A percentile compares a stretch with the other conserved stretches of the same genome.
phyloP scores from a whole-genome alignment of 1,139 yeast species.

The Tardiomyces blankii region DNA sequence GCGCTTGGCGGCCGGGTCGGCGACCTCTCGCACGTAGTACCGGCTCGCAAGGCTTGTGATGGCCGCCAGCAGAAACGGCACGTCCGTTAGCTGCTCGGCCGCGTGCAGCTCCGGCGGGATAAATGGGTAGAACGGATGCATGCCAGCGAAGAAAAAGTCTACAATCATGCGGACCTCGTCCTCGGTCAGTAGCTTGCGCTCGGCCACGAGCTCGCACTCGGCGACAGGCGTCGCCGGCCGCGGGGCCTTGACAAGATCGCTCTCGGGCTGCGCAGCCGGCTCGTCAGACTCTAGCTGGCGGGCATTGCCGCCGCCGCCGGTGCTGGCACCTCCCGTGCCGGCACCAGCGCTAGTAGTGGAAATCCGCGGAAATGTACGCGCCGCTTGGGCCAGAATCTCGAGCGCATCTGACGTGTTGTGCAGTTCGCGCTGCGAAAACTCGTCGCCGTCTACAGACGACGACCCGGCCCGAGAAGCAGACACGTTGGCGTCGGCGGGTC shows the following conservation, averaged over 20 bases:
- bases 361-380: conserved; percentile 27
- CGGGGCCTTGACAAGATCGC: conserved; percentile 14
- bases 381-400: conserved; percentile 38
- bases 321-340: background rate
- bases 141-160: conserved; percentile 54
- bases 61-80: conserved; percentile 73
- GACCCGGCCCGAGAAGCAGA: background rate
- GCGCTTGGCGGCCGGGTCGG: conserved; percentile 1
- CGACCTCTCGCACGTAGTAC: conserved; percentile 27
- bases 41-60: conserved; percentile 71
- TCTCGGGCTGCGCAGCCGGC: conserved; percentile 15
- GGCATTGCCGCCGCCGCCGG: conserved; percentile 1
- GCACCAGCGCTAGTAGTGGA: background rate
- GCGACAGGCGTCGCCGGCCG: conserved; percentile 40
- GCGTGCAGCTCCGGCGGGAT: conserved; percentile 65
- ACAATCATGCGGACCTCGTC: conserved; percentile 56
- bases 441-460: background rate
- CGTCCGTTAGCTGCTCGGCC: conserved; percentile 55
- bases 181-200: conserved; percentile 50
- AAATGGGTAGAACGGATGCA: conserved; percentile 88
- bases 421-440: conserved; percentile 15
- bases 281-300: conserved; percentile 5
- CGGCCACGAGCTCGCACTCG: conserved; percentile 57
- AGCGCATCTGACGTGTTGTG: conserved; percentile 53
- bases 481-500: background rate